A percentile compares a stretch with the other conserved stretches of the same genome.
Evolutionary conservation across 371 early-diverging fungal species (phyloP).

Genomic region (Mortierella sp.): DNA sequence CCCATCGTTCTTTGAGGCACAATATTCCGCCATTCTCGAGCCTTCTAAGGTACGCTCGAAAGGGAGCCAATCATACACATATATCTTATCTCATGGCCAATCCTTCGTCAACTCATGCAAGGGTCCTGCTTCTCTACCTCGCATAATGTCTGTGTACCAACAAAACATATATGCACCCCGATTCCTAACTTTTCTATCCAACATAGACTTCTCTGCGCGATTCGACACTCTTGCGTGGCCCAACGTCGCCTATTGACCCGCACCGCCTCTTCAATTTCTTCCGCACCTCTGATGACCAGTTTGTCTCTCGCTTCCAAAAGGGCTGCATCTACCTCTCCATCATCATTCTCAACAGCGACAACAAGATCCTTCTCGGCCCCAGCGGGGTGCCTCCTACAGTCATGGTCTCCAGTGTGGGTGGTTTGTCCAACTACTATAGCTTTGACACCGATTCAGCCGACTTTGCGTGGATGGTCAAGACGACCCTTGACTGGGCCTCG

Average conservation of each 20-base stretch:
- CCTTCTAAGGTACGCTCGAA: constrained; percentile 25
- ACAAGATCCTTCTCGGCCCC: constrained; percentile 48
- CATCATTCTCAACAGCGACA: constrained; percentile 48
- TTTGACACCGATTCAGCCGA: constrained; percentile 54
- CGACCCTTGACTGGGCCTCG: constrained; percentile 47
- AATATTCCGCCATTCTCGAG: constrained; percentile 23
- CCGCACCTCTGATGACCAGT: constrained; percentile 42
- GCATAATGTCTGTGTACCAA: not conserved
- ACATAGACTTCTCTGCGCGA: constrained; percentile 36
- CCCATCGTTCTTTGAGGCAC: constrained; percentile 39
- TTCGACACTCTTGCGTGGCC: constrained; percentile 27
- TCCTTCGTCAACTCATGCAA: not conserved
- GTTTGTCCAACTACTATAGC: constrained; percentile 42
- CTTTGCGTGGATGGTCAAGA: constrained; percentile 57
- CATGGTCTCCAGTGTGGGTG: constrained; percentile 34
- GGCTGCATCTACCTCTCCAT: constrained; percentile 47
- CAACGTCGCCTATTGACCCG: constrained; percentile 46
- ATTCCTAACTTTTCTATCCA: not conserved
- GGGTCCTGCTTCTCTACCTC: not conserved
- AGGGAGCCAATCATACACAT: not conserved
- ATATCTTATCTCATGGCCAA: not conserved
- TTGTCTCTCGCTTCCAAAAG: constrained; percentile 45
- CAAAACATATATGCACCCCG: not conserved
- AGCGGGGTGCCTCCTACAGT: constrained; percentile 42
- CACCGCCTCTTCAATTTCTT: constrained; percentile 48